A percentile compares a stretch with the other conserved stretches of the same genome.
Evolutionary conservation across 2,329 filamentous ascomycete species (phyloP).

Genomic region (Gliomastix tumulicola): DNA sequence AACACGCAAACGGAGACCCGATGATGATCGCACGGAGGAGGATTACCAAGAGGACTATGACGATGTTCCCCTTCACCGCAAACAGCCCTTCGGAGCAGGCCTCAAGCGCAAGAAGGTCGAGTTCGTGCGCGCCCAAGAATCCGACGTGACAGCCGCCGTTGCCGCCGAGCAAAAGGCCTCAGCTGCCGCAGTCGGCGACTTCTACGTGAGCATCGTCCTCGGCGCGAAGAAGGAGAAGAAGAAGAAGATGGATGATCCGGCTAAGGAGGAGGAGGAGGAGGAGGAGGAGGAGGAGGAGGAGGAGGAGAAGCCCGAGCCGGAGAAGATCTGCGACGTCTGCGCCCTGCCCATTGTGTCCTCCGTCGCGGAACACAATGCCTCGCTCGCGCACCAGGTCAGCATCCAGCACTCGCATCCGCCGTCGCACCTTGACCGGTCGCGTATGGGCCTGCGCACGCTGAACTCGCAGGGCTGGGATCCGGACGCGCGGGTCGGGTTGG

Average conservation of each 20-base stretch:
- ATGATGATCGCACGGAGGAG: no score
- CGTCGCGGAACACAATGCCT: conserved; percentile 44
- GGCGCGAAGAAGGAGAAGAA: conserved; percentile 11
- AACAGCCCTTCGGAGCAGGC: conserved; percentile 48
- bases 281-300: background rate
- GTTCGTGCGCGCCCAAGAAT: conserved; percentile 48
- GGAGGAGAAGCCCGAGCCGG: conserved; percentile 4
- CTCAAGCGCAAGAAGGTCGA: conserved; percentile 45
- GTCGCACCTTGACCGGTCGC: conserved; percentile 60
- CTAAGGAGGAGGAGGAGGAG: conserved; percentile 1
- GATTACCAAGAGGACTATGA: conserved; percentile 25
- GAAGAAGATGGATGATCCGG: conserved; percentile 7
- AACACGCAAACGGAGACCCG: no score
- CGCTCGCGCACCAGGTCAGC: conserved; percentile 65
- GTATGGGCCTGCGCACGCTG: conserved; percentile 63
- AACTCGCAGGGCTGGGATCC: conserved; percentile 68
- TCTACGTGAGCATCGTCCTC: conserved; percentile 64
- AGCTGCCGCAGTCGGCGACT: conserved; percentile 38
- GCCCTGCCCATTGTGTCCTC: conserved; percentile 22
- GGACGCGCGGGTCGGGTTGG: conserved; percentile 65
- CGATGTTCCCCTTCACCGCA: conserved; percentile 45
- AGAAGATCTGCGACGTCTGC: conserved; percentile 25
- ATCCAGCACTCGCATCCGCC: conserved; percentile 65
- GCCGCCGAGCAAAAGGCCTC: conserved; percentile 14
- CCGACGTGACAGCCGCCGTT: conserved; percentile 17